phyloP scores from a whole-genome alignment of 306 rosid species.

The Fagus sylvatica region DNA sequence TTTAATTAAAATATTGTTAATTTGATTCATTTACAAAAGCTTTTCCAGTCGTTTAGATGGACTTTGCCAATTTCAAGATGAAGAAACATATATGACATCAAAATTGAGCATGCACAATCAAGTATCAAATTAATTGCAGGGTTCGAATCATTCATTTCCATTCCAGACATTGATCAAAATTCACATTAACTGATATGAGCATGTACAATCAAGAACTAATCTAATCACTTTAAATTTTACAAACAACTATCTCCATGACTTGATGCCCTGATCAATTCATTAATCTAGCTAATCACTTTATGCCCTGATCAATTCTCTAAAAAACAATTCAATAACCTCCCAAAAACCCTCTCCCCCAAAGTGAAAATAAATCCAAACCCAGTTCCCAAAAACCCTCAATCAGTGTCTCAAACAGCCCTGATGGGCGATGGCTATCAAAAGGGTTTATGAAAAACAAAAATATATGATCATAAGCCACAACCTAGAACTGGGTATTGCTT shows the following conservation, averaged over 20 bases:
- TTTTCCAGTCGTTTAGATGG: not conserved
- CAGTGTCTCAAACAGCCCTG: not conserved
- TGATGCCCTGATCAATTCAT: too few relatives aligned
- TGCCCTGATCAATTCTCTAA: too few relatives aligned
- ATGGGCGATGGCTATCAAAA: not conserved
- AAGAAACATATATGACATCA: not conserved
- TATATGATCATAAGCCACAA: not conserved
- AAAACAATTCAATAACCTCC: too few relatives aligned
- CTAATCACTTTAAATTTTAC: not conserved
- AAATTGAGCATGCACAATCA: too few relatives aligned
- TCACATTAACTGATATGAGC: not conserved
- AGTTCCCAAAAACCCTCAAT: conserved; percentile 1
- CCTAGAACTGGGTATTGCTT: not conserved
- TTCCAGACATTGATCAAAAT: not conserved
- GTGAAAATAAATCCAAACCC: not conserved
- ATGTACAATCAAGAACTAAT: not conserved
- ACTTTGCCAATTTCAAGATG: not conserved
- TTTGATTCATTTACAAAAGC: not conserved
- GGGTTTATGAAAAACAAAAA: not conserved
- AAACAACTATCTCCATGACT: too few relatives aligned
- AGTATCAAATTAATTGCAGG: not conserved
- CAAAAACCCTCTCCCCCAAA: too few relatives aligned
- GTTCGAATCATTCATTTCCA: not conserved
- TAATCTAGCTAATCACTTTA: not conserved
- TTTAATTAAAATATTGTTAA: not conserved